These are phyloP conservation scores for Fraxinus greggii DNA, from an alignment of 305 asterid species.

Conservation along the genomic window DNA sequence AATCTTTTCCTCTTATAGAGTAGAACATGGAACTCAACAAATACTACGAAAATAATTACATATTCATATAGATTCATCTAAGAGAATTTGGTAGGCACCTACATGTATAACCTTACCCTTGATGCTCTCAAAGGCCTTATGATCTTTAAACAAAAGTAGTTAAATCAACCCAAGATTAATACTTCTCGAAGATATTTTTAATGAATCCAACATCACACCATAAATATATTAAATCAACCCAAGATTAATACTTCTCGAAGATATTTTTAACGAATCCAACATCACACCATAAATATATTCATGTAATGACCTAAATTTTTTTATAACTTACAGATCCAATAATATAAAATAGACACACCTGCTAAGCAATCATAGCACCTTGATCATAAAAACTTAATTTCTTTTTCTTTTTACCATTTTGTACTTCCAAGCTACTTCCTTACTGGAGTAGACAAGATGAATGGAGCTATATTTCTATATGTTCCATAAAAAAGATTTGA, in stretches of 20 bases:
- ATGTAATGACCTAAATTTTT: neutral
- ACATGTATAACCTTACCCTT: neutral
- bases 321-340: neutral
- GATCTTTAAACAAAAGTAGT: neutral
- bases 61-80: neutral
- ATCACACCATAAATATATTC: neutral
- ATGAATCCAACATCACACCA: neutral
- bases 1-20: slow-evolving; percentile 1
- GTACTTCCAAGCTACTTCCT: neutral
- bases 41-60: neutral
- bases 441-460: neutral
- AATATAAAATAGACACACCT: neutral
- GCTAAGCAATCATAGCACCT: neutral
- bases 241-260: neutral
- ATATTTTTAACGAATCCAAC: neutral
- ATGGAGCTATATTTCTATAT: neutral
- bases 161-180: neutral
- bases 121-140: neutral
- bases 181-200: neutral
- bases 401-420: neutral
- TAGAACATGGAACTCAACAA: slow-evolving; percentile 3
- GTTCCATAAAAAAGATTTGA: neutral
- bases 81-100: neutral
- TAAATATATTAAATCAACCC: neutral
- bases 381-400: neutral